A percentile compares a stretch with the other conserved stretches of the same genome.
Conservation (phyloP, 192 early-diverging fungal species). For the Linnemannia elongata region DNA sequence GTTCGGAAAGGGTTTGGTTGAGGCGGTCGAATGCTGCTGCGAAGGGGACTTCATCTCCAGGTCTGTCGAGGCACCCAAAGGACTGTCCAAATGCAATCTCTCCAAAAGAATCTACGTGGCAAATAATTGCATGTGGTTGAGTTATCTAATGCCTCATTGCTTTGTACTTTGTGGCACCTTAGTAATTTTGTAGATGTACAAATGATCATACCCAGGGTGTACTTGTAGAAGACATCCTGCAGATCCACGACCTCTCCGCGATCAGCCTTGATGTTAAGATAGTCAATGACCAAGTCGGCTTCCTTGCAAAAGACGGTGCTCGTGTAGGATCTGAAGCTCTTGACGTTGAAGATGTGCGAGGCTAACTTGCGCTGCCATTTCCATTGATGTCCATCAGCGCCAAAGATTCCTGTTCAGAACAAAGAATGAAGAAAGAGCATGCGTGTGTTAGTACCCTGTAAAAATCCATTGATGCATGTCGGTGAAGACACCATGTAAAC, state of each 20-base stretch:
- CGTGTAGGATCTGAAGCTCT: constrained; percentile 57
- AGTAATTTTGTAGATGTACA: background rate
- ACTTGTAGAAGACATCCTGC: constrained; percentile 62
- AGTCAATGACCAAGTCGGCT: constrained; percentile 36
- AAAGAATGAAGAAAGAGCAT: background rate
- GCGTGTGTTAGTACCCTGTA: background rate
- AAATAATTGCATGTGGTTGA: background rate
- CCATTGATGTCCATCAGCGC: constrained; percentile 56
- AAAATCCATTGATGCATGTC: background rate
- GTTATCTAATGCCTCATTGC: background rate
- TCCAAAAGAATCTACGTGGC: constrained; percentile 23
- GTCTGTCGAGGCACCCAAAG: constrained; percentile 47
- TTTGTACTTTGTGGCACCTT: background rate
- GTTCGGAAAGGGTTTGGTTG: constrained; percentile 49
- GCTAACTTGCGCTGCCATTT: constrained; percentile 58
- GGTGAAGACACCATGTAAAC: background rate
- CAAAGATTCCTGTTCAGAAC: constrained; percentile 39
- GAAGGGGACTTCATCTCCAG: constrained; percentile 55
- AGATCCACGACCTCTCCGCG: constrained; percentile 55
- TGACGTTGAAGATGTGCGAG: constrained; percentile 59
- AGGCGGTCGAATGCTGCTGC: constrained; percentile 69
- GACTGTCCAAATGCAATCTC: constrained; percentile 58
- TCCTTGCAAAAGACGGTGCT: constrained; percentile 37
- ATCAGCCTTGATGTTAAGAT: constrained; percentile 34
- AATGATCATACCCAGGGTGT: constrained; percentile 46